A percentile compares a stretch with the other conserved stretches of the same genome.
Evolutionary conservation across 2,329 filamentous ascomycete species (phyloP).

Genomic region (Phaeophleospora eucalypticola): DNA sequence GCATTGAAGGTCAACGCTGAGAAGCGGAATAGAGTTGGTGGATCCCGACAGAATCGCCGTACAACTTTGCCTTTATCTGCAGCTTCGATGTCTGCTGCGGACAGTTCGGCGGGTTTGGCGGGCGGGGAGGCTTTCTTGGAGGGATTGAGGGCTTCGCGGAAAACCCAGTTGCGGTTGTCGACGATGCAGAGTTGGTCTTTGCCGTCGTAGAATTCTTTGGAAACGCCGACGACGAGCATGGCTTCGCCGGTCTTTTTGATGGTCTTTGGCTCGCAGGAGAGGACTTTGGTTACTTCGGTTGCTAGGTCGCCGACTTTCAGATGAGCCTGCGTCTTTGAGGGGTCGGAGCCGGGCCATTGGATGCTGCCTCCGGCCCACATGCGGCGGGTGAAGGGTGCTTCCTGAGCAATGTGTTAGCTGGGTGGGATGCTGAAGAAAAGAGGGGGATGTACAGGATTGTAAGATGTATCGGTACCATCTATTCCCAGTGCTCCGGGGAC

Average conservation of each 20-base stretch:
- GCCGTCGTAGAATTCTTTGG: slow-evolving; percentile 11
- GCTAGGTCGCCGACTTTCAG: slow-evolving; percentile 10
- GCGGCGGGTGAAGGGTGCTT: slow-evolving; percentile 13
- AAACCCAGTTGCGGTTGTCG: slow-evolving; percentile 14
- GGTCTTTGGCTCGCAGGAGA: slow-evolving; percentile 9
- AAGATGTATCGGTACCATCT: slow-evolving; percentile 16
- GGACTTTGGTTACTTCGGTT: slow-evolving; percentile 11
- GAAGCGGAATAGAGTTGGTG: slow-evolving; percentile 10
- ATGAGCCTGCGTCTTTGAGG: background rate
- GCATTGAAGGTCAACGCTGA: slow-evolving; percentile 16
- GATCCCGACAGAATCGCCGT: slow-evolving; percentile 2
- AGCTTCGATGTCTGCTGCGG: background rate
- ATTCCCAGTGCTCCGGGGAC: slow-evolving; percentile 8
- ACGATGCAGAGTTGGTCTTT: slow-evolving; percentile 8
- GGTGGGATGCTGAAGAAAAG: too few species aligned
- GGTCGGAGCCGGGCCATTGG: slow-evolving; percentile 10
- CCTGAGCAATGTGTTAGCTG: background rate
- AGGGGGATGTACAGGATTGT: slow-evolving; percentile 8
- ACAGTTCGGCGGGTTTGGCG: slow-evolving; percentile 6
- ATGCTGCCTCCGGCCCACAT: slow-evolving; percentile 17
- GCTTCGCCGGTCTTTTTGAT: slow-evolving; percentile 13
- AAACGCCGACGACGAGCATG: slow-evolving; percentile 12
- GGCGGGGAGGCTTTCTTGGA: slow-evolving; percentile 8
- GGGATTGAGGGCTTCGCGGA: slow-evolving; percentile 11
- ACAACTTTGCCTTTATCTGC: slow-evolving; percentile 6